Evolutionary conservation across 139 green algal genomes (phyloP), one percentile per base, ranked within the genome.

Genomic region (Yamagishiella unicocca): DNA sequence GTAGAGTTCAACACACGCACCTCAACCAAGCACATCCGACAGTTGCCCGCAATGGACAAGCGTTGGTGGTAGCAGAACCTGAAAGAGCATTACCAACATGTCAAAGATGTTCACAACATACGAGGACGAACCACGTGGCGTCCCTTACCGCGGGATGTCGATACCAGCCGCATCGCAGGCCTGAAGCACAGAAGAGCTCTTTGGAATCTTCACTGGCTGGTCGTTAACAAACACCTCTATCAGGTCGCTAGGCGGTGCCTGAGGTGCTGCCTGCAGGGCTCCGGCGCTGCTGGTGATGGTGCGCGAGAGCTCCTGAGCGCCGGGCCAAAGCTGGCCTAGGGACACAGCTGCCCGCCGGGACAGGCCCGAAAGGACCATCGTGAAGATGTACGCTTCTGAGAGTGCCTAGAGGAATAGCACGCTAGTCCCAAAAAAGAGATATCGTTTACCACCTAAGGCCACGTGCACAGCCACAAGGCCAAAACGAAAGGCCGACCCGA

Each of bases 61-160:
- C 96, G 93, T 88, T 98, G 97, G 75, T 99, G 98, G 90, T 99
- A 99, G 94, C 98, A 99, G 85, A 99, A 99, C 78, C 98, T 98
- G 77, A 43, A 31, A 33, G 33, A n/a, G 38, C 50, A 76, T 46
- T 9, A 61, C 29, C 42, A 38, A 9, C 35, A 50, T 9, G 7
- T 75, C 17, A 17, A 8, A 8, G 64, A 9, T 40, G 12, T 5
- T 43, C n/a, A 12, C 64, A 24, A 5, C 35, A 76, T 50, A 42
- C 6, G 22, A 21, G 22, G 7, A 77, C 33, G 3, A 25, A 14
- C 5, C 54, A 24, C 6, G 1, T 29, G 40, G 19, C n/a, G 5
- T 54, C 9, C 31, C 88, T 40, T 77, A 97, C 96, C 96, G 93
- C 8, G 98, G 98, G 38, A 99, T 97, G 88, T 99, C 96, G 19